phyloP scores from a whole-genome alignment of 2,329 filamentous ascomycete species.

The Exophiala dermatitidis region DNA sequence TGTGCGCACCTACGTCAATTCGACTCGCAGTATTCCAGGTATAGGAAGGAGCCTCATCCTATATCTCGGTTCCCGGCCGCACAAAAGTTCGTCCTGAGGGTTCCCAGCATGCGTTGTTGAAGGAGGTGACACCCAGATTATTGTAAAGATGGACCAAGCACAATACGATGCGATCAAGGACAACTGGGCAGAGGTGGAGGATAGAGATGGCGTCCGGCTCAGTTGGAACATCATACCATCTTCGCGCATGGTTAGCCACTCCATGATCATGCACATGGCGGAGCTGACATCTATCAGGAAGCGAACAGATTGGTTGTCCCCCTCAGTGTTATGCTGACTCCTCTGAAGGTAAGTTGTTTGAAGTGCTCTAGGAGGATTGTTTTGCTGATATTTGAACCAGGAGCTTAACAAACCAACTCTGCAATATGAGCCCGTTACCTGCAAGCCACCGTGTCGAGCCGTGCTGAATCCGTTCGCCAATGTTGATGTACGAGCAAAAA shows the following conservation, averaged over 20 bases:
- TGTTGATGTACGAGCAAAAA: conserved; percentile 58
- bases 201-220: conserved; percentile 87
- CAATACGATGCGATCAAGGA: conserved; percentile 82
- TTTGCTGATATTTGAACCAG: conserved; percentile 83
- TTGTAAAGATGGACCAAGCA: conserved; percentile 57
- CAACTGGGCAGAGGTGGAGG: conserved; percentile 93
- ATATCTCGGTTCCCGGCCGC: neutral
- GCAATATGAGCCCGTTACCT: conserved; percentile 93
- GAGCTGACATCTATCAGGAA: conserved; percentile 55
- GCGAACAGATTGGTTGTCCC: conserved; percentile 90
- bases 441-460: conserved; percentile 91
- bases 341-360: conserved; percentile 59
- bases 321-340: conserved; percentile 92
- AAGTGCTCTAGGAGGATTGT: neutral
- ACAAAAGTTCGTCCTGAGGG: neutral
- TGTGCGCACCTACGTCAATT: neutral
- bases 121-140: conserved; percentile 4
- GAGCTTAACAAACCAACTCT: conserved; percentile 87
- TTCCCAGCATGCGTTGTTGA: conserved; percentile 21
- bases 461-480: conserved; percentile 93
- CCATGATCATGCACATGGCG: conserved; percentile 13
- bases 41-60: neutral
- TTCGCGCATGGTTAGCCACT: conserved; percentile 73
- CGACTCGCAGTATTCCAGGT: neutral
- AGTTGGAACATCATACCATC: conserved; percentile 99